Conservation (phyloP, 768 basidiomycete genomes). For the Xerocomellus intermedius region DNA sequence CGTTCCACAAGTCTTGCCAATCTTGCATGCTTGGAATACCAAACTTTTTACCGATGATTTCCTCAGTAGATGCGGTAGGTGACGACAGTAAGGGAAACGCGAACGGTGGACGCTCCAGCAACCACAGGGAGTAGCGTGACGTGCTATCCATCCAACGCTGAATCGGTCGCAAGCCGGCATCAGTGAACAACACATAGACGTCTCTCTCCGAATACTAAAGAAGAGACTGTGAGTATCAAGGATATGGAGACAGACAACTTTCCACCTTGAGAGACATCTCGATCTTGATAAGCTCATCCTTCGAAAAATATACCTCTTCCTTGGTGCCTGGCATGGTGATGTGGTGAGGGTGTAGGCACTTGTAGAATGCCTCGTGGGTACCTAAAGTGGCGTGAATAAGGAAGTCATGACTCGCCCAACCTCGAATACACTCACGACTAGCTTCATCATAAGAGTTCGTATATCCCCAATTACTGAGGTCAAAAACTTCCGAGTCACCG, state of each 20-base stretch:
- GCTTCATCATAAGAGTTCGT: conserved; percentile 56
- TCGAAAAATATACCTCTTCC: conserved; percentile 50
- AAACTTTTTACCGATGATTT: conserved; percentile 38
- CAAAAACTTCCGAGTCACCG: conserved; percentile 64
- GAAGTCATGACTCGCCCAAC: background rate
- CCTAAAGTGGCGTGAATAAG: conserved; percentile 41
- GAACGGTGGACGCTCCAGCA: conserved; percentile 86
- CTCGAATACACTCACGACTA: conserved; percentile 36
- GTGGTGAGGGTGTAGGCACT: conserved; percentile 58
- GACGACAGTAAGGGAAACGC: conserved; percentile 61
- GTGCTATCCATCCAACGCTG: conserved; percentile 80
- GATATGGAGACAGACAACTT: background rate
- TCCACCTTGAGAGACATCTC: conserved; percentile 87
- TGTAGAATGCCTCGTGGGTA: conserved; percentile 82
- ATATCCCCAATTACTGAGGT: conserved; percentile 74
- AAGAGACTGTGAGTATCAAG: background rate
- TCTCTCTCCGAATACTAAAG: conserved; percentile 77
- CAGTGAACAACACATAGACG: conserved; percentile 63
- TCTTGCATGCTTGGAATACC: conserved; percentile 72
- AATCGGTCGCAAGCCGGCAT: conserved; percentile 77
- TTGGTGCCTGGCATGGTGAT: conserved; percentile 49
- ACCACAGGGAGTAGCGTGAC: conserved; percentile 79
- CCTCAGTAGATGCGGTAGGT: conserved; percentile 28
- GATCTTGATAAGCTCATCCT: conserved; percentile 78
- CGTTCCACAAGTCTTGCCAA: conserved; percentile 82